These are phyloP conservation scores for Arthrobotrys musiformis DNA, from an alignment of 2,329 filamentous ascomycete species.

Conservation along the genomic window DNA sequence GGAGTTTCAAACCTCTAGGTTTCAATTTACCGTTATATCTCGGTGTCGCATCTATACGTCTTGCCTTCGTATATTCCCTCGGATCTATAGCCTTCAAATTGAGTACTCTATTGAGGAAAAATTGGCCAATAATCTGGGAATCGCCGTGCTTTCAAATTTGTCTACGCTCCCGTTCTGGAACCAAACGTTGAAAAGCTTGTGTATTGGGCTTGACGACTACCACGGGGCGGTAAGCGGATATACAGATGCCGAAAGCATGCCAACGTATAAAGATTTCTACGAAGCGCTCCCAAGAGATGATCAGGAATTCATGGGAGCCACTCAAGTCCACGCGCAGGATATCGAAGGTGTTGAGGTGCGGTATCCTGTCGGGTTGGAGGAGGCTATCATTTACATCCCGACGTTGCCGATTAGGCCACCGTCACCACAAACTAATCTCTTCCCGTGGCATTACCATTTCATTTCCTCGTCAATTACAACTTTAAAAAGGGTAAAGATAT, in stretches of 20 bases:
- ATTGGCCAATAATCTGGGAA: constrained; percentile 7
- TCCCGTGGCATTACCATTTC: constrained; percentile 18
- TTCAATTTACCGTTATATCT: constrained; percentile 13
- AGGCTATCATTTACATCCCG: constrained; percentile 9
- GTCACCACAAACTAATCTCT: constrained; percentile 2
- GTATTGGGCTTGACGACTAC: constrained; percentile 12
- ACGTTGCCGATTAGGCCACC: neutral
- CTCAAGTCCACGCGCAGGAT: constrained; percentile 5
- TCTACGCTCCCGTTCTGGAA: constrained; percentile 11
- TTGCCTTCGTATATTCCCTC: constrained; percentile 9
- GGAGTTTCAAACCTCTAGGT: constrained; percentile 12
- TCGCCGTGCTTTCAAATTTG: constrained; percentile 2
- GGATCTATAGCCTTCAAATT: constrained; percentile 4
- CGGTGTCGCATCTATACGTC: constrained; percentile 8
- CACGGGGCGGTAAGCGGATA: constrained; percentile 5
- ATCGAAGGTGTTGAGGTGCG: constrained; percentile 13
- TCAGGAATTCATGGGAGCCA: constrained; percentile 6
- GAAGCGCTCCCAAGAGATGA: neutral
- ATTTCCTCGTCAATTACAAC: constrained; percentile 8
- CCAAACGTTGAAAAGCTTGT: neutral
- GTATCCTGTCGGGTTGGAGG: neutral
- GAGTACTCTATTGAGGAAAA: constrained; percentile 14
- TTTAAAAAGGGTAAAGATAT: neutral
- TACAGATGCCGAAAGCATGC: neutral
- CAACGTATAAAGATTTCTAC: constrained; percentile 1